Conservation (phyloP, 352 stramenopile genomes). For the Globisporangium emineosum region DNA sequence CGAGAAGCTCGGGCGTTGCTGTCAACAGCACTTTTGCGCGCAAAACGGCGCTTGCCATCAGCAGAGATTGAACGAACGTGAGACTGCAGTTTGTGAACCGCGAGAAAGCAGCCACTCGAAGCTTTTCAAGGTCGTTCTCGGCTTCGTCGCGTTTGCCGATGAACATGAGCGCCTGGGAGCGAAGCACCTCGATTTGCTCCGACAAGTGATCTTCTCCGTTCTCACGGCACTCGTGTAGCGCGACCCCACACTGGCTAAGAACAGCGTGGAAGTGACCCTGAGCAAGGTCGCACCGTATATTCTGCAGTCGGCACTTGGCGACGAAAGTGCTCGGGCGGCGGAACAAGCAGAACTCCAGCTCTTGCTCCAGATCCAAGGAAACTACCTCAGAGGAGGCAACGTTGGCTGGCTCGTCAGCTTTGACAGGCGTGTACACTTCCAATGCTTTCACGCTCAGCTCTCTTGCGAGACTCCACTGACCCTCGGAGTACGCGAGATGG, state of each 20-base stretch:
- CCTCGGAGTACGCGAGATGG: conserved; percentile 29
- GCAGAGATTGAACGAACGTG: conserved; percentile 38
- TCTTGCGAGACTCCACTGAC: conserved; percentile 32
- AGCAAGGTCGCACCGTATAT: conserved; percentile 35
- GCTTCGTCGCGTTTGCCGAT: conserved; percentile 33
- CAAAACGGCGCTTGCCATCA: conserved; percentile 33
- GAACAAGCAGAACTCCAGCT: conserved; percentile 36
- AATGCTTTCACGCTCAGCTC: conserved; percentile 25
- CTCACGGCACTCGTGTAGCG: conserved; percentile 34
- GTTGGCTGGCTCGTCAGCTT: neutral
- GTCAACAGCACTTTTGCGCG: conserved; percentile 29
- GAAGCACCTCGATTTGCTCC: conserved; percentile 43
- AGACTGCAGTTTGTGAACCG: conserved; percentile 25
- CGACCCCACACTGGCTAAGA: conserved; percentile 24
- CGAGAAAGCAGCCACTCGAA: conserved; percentile 24
- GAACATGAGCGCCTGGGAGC: conserved; percentile 32
- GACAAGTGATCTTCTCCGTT: conserved; percentile 39
- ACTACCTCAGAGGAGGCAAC: neutral
- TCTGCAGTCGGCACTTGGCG: conserved; percentile 37
- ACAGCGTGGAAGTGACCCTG: conserved; percentile 28
- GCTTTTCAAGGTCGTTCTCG: conserved; percentile 21
- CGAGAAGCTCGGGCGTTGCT: conserved; percentile 13
- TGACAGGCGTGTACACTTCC: conserved; percentile 7
- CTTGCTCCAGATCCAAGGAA: conserved; percentile 30
- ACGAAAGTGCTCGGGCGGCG: conserved; percentile 30